Conservation (phyloP, 768 basidiomycete genomes). For the Lanmaoa pseudosensibilis region DNA sequence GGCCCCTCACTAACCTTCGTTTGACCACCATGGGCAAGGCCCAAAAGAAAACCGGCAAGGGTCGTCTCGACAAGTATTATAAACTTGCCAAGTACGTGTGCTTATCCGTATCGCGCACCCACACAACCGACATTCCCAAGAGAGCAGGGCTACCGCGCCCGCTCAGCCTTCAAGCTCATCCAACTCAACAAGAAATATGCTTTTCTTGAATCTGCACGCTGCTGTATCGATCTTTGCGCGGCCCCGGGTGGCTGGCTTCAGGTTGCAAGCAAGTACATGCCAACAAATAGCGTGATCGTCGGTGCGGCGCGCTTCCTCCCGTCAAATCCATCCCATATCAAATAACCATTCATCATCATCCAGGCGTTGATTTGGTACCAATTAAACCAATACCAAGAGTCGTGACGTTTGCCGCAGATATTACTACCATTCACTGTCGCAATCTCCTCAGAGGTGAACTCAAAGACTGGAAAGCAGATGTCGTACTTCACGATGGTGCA, state of each 20-base stretch:
- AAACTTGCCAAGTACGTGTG: slow-evolving; percentile 79
- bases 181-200: slow-evolving; percentile 98
- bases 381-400: slow-evolving; percentile 95
- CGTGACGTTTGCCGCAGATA: slow-evolving; percentile 89
- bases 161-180: slow-evolving; percentile 98
- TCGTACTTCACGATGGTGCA: slow-evolving; percentile 98
- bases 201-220: slow-evolving; percentile 84
- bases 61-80: slow-evolving; percentile 96
- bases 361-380: slow-evolving; percentile 93
- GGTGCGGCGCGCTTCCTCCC: slow-evolving; percentile 48
- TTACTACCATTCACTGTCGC: slow-evolving; percentile 90
- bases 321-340: slow-evolving; percentile 4
- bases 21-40: slow-evolving; percentile 58
- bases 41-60: slow-evolving; percentile 97
- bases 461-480: slow-evolving; percentile 99
- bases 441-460: slow-evolving; percentile 81
- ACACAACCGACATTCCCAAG: slow-evolving; percentile 41
- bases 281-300: slow-evolving; percentile 85
- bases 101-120: slow-evolving; percentile 1
- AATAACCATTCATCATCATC: slow-evolving; percentile 5
- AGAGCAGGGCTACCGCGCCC: slow-evolving; percentile 98
- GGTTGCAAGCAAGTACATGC: slow-evolving; percentile 98
- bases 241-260: slow-evolving; percentile 99
- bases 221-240: slow-evolving; percentile 97
- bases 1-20: neutral